Base-by-base conservation (phyloP, 2,329 filamentous ascomycete species). In the Curvularia lunata region DNA sequence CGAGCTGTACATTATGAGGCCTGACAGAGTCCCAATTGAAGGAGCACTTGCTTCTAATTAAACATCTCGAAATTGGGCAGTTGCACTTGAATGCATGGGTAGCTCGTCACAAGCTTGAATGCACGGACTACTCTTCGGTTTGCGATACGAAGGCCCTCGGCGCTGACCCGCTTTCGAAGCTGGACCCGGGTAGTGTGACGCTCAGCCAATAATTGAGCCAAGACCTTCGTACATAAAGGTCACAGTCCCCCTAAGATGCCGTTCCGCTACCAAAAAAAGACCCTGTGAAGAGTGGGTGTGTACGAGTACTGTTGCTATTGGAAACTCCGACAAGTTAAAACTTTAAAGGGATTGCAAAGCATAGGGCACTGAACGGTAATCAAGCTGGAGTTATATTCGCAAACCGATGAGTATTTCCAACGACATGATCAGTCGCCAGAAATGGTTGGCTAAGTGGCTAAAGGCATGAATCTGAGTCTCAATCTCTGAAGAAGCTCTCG, bases 1-100 rank as follows among this genome's bases (percentile, higher is more conserved):
- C 48, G 52, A 54, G 18, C 34, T 54, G 52, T 54, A 54, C 61
- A 63, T 63, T 34, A 18, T 56, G n/a, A 21, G n/a, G 40, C 5
- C 13, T 7, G n/a, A 4, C 10, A 19, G 5, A 6, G 18, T 12
- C 9, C 2, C 18, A 32, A 46, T 6, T 18, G n/a, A 18, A 28
- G n/a, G 12, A 30, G n/a, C 6, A 19, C n/a, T 3, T 19, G 43
- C 27, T 10, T 30, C n/a, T 46, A 46, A 46, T 32, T 19, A 5
- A 19, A n/a, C 27, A 30, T 46, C n/a, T 30, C n/a, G 9, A 19
- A 19, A 32, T 32, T 5, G 10, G n/a, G 4, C 13, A 6, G 10
- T 32, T 28, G n/a, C 18, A 46, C 27, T 19, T 18, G 7, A 28
- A 5, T 2, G 8, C 27, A 32, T 30, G 28, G 6, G 19, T 21